Base-by-base conservation (phyloP, 768 basidiomycete species). In the Daedaleopsis nitida region DNA sequence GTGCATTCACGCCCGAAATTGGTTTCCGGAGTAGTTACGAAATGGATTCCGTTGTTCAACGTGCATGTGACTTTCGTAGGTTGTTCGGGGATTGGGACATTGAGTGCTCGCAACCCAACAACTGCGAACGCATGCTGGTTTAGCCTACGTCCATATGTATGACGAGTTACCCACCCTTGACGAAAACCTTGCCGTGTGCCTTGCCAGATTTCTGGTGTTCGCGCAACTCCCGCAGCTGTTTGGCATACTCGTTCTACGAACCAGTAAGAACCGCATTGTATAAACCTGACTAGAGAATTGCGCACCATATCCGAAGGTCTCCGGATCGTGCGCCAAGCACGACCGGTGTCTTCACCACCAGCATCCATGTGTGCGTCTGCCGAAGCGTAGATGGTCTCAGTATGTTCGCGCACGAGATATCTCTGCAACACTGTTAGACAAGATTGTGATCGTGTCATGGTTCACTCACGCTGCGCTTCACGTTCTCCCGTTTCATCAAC, bases 31-130 rank as follows among this genome's bases (percentile, higher is more conserved):
- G 93, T 97, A 5, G 91, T 92, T 38, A 98, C 96, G 65, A 90
- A 95, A 73, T 97, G 95, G 52, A 98, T 96, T 9, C 95, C 96
- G 68, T 98, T 98, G 75, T 98, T 97, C 63, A 98, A 80, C 0
- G 93, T 94, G 72, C 93, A 93, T 11, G 88, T 89, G 60, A 97
- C 77, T 27, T 78, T 81, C 0, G 95, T 94, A 0, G 83, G 75
- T 64, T 92, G 81, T n/a, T 77, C 76, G 0, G 95, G 96, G 34
- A 98, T 66, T 0, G 96, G 95, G 35, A 97, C 76, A 57, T 83
- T 79, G 39, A 97, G 78, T 50, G 82, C 83, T 66, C 84, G 89
- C 59, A 94, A 81, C 38, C 88, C 86, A 37, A 92, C 72, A 23
- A 98, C 96, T 96, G 55, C 12, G 11, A 9, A 14, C 17, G 11